A percentile compares a stretch with the other conserved stretches of the same genome.
These are phyloP conservation scores for Pseudogymnoascus sp. DNA, from an alignment of 2,329 filamentous ascomycete species.

Conservation along the genomic window DNA sequence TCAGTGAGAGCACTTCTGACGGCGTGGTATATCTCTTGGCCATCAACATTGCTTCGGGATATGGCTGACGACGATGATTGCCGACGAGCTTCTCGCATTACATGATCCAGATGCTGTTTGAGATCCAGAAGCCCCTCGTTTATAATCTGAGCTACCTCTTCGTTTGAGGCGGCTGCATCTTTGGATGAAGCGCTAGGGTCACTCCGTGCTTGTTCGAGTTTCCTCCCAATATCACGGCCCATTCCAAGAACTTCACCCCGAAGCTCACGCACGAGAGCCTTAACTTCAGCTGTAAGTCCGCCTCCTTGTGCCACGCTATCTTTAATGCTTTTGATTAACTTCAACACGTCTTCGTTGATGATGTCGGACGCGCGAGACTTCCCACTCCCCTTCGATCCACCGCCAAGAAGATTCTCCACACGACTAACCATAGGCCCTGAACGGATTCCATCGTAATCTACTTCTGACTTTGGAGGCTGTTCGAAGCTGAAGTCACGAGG, in stretches of 20 bases:
- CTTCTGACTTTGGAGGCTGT: slow-evolving; percentile 24
- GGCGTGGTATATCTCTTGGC: slow-evolving; percentile 77
- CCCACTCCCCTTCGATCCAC: slow-evolving; percentile 12
- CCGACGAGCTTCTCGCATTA: slow-evolving; percentile 67
- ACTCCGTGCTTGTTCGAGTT: slow-evolving; percentile 62
- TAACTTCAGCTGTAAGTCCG: slow-evolving; percentile 84
- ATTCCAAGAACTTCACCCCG: slow-evolving; percentile 90
- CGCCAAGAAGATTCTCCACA: slow-evolving; percentile 25
- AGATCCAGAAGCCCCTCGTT: slow-evolving; percentile 74
- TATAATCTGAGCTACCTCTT: slow-evolving; percentile 69
- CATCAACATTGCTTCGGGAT: slow-evolving; percentile 60
- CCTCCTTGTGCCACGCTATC: slow-evolving; percentile 84
- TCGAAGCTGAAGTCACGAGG: slow-evolving; percentile 29
- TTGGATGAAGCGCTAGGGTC: slow-evolving; percentile 33
- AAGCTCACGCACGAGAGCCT: slow-evolving; percentile 80
- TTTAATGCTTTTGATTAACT: slow-evolving; percentile 78
- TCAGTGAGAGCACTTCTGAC: slow-evolving; percentile 66
- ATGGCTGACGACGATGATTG: slow-evolving; percentile 57
- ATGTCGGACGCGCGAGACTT: slow-evolving; percentile 44
- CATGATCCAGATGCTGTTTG: slow-evolving; percentile 72
- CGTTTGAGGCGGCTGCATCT: slow-evolving; percentile 47
- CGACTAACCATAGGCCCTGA: slow-evolving; percentile 27
- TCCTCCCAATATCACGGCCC: slow-evolving; percentile 81
- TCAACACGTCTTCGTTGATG: slow-evolving; percentile 70
- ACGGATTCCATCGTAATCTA: slow-evolving; percentile 32